phyloP scores from a whole-genome alignment of 257 asterid species.

The Solanum sparsipilum region DNA sequence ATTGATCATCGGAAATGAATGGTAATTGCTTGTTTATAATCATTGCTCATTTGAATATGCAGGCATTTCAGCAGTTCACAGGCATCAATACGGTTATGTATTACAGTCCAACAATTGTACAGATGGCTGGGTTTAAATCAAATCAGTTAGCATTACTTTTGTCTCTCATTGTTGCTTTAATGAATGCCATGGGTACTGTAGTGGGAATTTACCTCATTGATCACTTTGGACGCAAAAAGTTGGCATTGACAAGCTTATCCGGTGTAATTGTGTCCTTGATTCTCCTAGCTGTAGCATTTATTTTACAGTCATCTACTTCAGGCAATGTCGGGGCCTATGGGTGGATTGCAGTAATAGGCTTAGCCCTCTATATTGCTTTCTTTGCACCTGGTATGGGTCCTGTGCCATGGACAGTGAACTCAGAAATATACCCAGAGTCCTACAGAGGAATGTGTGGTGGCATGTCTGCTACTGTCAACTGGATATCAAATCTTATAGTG shows the following conservation, averaged over 20 bases:
- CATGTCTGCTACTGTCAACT: slow-evolving; percentile 92
- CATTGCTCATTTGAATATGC: slow-evolving; percentile 8
- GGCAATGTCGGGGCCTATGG: slow-evolving; percentile 30
- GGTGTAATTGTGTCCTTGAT: slow-evolving; percentile 76
- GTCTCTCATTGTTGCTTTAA: slow-evolving; percentile 59
- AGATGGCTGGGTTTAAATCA: slow-evolving; percentile 89
- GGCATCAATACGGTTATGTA: slow-evolving; percentile 94
- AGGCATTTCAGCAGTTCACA: slow-evolving; percentile 94
- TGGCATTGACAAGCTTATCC: slow-evolving; percentile 63
- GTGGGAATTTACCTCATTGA: slow-evolving; percentile 84
- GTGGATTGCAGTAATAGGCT: slow-evolving; percentile 71
- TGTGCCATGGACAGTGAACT: slow-evolving; percentile 92
- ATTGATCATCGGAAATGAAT: neutral
- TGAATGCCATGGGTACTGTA: slow-evolving; percentile 71
- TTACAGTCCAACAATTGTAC: slow-evolving; percentile 88
- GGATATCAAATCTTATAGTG: slow-evolving; percentile 80
- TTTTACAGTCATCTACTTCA: slow-evolving; percentile 28
- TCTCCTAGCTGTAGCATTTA: slow-evolving; percentile 47
- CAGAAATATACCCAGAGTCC: slow-evolving; percentile 78
- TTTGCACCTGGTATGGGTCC: slow-evolving; percentile 96
- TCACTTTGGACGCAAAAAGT: slow-evolving; percentile 60
- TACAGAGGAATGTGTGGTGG: slow-evolving; percentile 88
- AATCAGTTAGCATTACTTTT: slow-evolving; percentile 77
- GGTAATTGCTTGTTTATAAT: neutral
- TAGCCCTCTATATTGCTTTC: slow-evolving; percentile 65